Conservation (phyloP, 164 flowering plant species). For the Annona squamosa region DNA sequence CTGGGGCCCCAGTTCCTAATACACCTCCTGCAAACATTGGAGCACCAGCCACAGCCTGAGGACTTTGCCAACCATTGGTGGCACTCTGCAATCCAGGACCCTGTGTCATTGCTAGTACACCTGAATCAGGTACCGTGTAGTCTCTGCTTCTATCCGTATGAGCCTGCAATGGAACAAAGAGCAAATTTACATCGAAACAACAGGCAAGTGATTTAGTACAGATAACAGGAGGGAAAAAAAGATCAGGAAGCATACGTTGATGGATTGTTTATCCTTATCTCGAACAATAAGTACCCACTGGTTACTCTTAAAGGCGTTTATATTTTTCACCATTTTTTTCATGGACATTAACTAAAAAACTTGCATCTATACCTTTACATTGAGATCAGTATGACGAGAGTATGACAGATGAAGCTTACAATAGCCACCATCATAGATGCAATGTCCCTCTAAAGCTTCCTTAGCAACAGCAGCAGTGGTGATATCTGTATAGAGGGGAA, state of each 20-base stretch:
- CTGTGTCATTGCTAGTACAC: conserved; percentile 40
- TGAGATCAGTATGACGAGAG: conserved; percentile 99
- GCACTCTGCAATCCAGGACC: conserved; percentile 26
- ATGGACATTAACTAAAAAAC: conserved; percentile 28
- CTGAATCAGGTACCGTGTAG: conserved; percentile 57
- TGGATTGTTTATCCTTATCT: conserved; percentile 19
- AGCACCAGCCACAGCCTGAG: conserved; percentile 25
- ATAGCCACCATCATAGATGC: conserved; percentile 99
- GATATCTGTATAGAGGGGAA: conserved; percentile 38
- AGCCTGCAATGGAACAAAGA: conserved; percentile 32
- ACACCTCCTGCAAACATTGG: conserved; percentile 29
- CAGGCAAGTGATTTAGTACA: background rate
- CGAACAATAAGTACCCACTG: conserved; percentile 16
- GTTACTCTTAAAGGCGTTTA: conserved; percentile 20
- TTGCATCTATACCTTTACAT: conserved; percentile 75
- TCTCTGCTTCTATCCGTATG: conserved; percentile 81
- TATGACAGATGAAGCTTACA: conserved; percentile 99
- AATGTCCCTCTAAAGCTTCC: conserved; percentile 82
- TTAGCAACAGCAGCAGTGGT: conserved; percentile 72
- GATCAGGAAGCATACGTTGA: conserved; percentile 39
- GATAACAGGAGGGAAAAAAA: background rate
- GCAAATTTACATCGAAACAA: background rate
- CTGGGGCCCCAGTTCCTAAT: conserved; percentile 18
- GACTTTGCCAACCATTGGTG: conserved; percentile 45
- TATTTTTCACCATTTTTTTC: conserved; percentile 15